Evolutionary conservation across 345 rosid genomes (phyloP), one percentile per base, ranked within the genome.

Genomic region (Gossypium stocksii): DNA sequence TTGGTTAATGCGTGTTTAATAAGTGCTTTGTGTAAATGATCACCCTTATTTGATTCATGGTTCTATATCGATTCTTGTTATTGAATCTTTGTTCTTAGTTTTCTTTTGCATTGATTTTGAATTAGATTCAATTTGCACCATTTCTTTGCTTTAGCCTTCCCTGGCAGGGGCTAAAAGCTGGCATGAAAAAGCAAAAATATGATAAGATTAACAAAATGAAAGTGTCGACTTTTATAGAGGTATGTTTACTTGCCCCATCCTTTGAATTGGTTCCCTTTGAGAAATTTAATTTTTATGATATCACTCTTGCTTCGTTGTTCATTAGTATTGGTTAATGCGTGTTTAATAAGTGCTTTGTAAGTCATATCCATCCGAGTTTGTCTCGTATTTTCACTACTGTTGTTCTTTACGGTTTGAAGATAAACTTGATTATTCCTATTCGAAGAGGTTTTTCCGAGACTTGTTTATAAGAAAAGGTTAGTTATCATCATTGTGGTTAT

Each of bases 151-250:
- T 78, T 79, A 91, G 97, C 82, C 91, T 91, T 79, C 97, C 97
- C 2, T 89, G 94, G 94, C 94, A 91, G 71, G 97, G 94, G 58
- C 63, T 91, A 76, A 91, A 84, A 83, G 94, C 97, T 66, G 97
- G 94, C 67, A 91, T 93, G 9, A 91, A 91, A 84, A 91, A 89
- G 83, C 97, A 91, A 83, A 91, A 89, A 74, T 91, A 91, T 73
- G 94, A 91, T 71, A 87, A 87, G 78, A 91, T 89, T 72, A 89
- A 93, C 45, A 90, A 89, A 79, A 91, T 88, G 89, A 91, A 91
- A 85, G 91, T 88, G 38, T 87, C 94, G 73, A 91, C 94, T 69
- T 77, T 94, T n/a, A 80, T 88, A 54, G 97, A 91, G 94, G 97
- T 91, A 75, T 70, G 66, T 14, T 52, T 23, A 66, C 65, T 29